A percentile compares a stretch with the other conserved stretches of the same genome.
Conservation (phyloP, 2,329 filamentous ascomycete genomes). For the Diplodia sapinea region DNA sequence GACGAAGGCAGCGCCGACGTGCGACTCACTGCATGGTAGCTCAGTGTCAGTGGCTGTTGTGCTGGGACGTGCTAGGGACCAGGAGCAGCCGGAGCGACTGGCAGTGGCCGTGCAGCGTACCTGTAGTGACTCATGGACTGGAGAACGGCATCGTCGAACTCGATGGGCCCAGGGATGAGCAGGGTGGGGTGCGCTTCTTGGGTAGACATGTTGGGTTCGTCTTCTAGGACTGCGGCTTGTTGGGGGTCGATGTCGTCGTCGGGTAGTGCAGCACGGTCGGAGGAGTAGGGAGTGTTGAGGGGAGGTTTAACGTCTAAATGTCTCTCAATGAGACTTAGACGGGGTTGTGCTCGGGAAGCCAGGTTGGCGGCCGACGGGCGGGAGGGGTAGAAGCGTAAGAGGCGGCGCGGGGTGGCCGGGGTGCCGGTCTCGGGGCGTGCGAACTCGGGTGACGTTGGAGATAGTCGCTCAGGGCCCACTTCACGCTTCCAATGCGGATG, state of each 20-base stretch:
- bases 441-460: slow-evolving; percentile 18
- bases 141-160: slow-evolving; percentile 96
- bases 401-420: slow-evolving; percentile 28
- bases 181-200: slow-evolving; percentile 72
- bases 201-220: slow-evolving; percentile 58
- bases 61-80: slow-evolving; percentile 10
- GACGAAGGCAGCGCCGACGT: slow-evolving; percentile 89
- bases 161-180: slow-evolving; percentile 95
- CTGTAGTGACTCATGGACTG: slow-evolving; percentile 95
- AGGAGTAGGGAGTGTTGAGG: slow-evolving; percentile 68
- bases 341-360: slow-evolving; percentile 56
- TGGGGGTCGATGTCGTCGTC: slow-evolving; percentile 59
- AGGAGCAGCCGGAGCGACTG: not conserved
- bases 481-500: slow-evolving; percentile 15
- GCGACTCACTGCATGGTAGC: slow-evolving; percentile 73
- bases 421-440: slow-evolving; percentile 19
- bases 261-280: slow-evolving; percentile 59
- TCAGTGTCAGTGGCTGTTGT: not conserved
- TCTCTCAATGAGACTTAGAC: slow-evolving; percentile 65
- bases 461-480: slow-evolving; percentile 13
- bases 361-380: slow-evolving; percentile 47
- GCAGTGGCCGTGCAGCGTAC: slow-evolving; percentile 50
- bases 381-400: slow-evolving; percentile 37
- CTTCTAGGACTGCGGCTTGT: not conserved
- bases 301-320: slow-evolving; percentile 63